phyloP scores from a whole-genome alignment of 1,139 yeast genomes.

The Yarrowia galli region DNA sequence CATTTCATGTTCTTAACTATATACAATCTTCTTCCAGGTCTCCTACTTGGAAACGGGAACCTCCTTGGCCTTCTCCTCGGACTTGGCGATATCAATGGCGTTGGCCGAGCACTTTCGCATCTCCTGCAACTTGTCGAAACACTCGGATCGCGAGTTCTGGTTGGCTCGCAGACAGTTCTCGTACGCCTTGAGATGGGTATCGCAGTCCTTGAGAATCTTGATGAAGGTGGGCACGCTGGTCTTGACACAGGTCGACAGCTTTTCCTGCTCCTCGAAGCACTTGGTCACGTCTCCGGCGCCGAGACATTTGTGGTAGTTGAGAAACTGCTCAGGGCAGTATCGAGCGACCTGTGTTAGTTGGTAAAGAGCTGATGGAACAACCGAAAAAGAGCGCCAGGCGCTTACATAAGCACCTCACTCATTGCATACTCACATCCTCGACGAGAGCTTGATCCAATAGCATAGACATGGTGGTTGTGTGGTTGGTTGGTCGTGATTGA shows the following conservation, averaged over 20 bases:
- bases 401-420: too few relatives aligned
- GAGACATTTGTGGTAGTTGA: slow-evolving; percentile 71
- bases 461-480: slow-evolving; percentile 53
- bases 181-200: slow-evolving; percentile 62
- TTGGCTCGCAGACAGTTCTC: slow-evolving; percentile 63
- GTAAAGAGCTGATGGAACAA: too few relatives aligned
- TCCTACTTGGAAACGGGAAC: background rate
- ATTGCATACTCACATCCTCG: slow-evolving; percentile 56
- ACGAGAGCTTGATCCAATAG: slow-evolving; percentile 62
- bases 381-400: too few relatives aligned
- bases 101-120: slow-evolving; percentile 53
- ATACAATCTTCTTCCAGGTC: background rate
- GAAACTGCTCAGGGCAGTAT: slow-evolving; percentile 68
- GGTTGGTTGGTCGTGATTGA: background rate
- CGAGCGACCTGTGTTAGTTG: slow-evolving; percentile 59
- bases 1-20: too few relatives aligned
- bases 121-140: slow-evolving; percentile 53
- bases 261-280: slow-evolving; percentile 61
- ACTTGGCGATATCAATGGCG: slow-evolving; percentile 42
- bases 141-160: slow-evolving; percentile 53
- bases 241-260: slow-evolving; percentile 64
- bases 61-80: slow-evolving; percentile 34
- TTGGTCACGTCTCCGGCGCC: slow-evolving; percentile 57
- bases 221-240: slow-evolving; percentile 68
- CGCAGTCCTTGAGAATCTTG: slow-evolving; percentile 65